phyloP scores from a whole-genome alignment of 768 basidiomycete genomes.

The Trametes elegans region DNA sequence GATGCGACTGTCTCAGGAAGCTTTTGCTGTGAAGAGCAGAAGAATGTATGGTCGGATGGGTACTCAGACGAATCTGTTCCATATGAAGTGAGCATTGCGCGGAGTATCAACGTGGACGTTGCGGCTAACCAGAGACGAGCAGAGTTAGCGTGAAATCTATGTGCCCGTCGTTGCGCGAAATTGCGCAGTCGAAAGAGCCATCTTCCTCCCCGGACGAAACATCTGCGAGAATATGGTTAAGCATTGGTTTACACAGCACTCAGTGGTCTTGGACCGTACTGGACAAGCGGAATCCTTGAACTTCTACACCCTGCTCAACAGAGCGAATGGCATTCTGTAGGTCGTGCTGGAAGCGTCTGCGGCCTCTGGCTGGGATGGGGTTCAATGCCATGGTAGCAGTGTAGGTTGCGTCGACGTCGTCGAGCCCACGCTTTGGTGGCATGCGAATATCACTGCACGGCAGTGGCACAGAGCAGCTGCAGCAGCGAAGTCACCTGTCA shows the following conservation, averaged over 20 bases:
- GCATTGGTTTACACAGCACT: too few species aligned
- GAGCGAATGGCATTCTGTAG: conserved; percentile 1
- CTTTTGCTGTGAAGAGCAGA: conserved; percentile 54
- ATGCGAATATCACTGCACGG: neutral
- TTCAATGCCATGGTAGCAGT: neutral
- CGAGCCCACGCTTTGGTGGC: conserved; percentile 3
- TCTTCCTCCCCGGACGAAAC: conserved; percentile 61
- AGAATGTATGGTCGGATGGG: conserved; percentile 54
- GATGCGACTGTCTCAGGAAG: conserved; percentile 39
- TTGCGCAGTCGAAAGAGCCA: conserved; percentile 53
- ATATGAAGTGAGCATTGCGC: too few species aligned
- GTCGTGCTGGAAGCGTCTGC: conserved; percentile 11
- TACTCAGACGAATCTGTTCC: conserved; percentile 74
- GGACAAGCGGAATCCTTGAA: neutral
- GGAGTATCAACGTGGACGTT: neutral
- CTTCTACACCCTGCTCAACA: conserved; percentile 5
- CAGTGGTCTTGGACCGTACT: neutral
- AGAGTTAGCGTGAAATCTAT: conserved; percentile 40
- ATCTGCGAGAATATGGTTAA: conserved; percentile 32
- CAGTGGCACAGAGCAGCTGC: neutral
- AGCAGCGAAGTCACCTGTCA: neutral
- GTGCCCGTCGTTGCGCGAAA: conserved; percentile 37
- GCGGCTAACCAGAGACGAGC: conserved; percentile 46
- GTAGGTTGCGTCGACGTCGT: neutral
- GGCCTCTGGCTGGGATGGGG: conserved; percentile 5